phyloP scores from a whole-genome alignment of 495 filamentous ascomycete species.

The Aspergillus conjunctus region DNA sequence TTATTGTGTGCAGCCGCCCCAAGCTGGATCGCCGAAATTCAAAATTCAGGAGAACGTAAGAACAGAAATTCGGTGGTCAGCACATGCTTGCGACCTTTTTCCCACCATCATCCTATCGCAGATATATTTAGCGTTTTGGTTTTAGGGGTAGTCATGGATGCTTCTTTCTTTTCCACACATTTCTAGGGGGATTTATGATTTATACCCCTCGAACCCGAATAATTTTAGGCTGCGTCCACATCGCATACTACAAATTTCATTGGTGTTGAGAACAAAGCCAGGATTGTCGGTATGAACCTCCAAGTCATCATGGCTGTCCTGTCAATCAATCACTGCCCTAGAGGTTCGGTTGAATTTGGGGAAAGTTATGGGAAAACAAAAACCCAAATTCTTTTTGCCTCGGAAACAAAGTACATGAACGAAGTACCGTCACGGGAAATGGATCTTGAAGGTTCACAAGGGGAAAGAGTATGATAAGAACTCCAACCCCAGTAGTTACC shows the following conservation, averaged over 20 bases:
- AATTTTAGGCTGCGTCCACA: constrained; percentile 1
- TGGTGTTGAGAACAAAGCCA: neutral
- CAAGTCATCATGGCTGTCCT: too few relatives aligned
- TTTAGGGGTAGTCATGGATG: neutral
- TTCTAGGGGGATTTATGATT: neutral
- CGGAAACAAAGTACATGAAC: too few relatives aligned
- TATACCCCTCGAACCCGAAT: neutral
- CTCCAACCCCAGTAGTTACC: too few relatives aligned
- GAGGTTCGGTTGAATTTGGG: too few relatives aligned
- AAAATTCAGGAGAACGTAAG: neutral
- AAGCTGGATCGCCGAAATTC: neutral
- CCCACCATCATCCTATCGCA: too few relatives aligned
- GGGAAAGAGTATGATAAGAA: too few relatives aligned
- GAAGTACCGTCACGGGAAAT: too few relatives aligned
- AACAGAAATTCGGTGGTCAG: neutral
- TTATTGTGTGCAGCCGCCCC: neutral
- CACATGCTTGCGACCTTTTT: too few relatives aligned
- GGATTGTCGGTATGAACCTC: neutral
- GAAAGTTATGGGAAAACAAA: too few relatives aligned
- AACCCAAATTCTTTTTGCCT: too few relatives aligned
- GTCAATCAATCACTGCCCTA: neutral
- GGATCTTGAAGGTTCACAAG: too few relatives aligned
- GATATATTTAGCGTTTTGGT: too few relatives aligned
- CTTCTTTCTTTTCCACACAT: neutral
- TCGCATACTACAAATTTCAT: constrained; percentile 5